Evolutionary conservation across 495 filamentous ascomycete species (phyloP).

Genomic region (Parachaetomium inaequale): DNA sequence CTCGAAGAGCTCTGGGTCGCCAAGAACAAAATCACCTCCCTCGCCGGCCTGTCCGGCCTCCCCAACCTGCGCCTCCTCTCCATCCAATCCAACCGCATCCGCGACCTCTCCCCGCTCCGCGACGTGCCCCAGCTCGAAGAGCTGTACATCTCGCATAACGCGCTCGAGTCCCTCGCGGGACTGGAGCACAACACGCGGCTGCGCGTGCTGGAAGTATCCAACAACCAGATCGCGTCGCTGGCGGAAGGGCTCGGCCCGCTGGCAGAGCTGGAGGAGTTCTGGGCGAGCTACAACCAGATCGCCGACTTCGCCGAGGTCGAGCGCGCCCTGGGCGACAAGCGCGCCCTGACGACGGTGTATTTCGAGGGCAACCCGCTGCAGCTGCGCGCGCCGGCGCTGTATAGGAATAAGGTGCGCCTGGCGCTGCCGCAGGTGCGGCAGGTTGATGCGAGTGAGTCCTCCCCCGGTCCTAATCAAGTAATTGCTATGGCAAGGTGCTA

Average conservation of each 20-base stretch:
- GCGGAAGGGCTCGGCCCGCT: constrained; percentile 61
- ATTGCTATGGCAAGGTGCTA: constrained; percentile 20
- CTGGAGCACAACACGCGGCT: constrained; percentile 68
- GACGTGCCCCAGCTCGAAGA: constrained; percentile 80
- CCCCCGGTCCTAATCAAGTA: neutral
- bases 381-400: constrained; percentile 65
- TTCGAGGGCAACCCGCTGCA: constrained; percentile 96
- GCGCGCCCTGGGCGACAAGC: constrained; percentile 69
- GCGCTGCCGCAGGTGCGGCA: constrained; percentile 82
- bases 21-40: constrained; percentile 93
- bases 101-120: constrained; percentile 68
- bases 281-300: constrained; percentile 88
- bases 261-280: constrained; percentile 77
- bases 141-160: constrained; percentile 97
- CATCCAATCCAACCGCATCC: constrained; percentile 96
- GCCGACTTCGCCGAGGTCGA: constrained; percentile 80
- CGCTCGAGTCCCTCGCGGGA: constrained; percentile 71
- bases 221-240: constrained; percentile 77
- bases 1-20: constrained; percentile 93
- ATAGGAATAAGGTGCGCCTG: constrained; percentile 88
- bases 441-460: constrained; percentile 92
- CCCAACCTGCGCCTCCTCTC: constrained; percentile 82
- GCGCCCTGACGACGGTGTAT: constrained; percentile 85
- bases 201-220: constrained; percentile 81
- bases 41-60: constrained; percentile 68